Evolutionary conservation across 2,329 filamentous ascomycete genomes (phyloP), one percentile per base, ranked within the genome.

Genomic region (Fusarium oxysporum): DNA sequence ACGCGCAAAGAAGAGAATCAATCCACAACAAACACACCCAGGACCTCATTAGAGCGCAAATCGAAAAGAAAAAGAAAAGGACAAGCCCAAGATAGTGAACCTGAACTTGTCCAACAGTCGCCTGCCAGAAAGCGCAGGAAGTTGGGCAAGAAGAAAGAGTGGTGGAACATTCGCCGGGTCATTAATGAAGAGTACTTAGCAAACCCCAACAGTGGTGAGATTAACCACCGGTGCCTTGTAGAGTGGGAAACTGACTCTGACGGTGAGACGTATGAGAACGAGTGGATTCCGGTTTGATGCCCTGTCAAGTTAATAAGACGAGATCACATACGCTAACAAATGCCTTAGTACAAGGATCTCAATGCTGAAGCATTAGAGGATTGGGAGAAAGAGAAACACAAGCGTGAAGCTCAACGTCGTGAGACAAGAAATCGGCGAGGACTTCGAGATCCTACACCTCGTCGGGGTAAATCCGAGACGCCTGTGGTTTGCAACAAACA

Each of bases 181-280:
- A 57, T 84, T 51, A 76, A 80, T 51, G 82, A 85, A 73, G 78
- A 64, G 40, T 56, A 14, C 21, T 19, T 28, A 19, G 9, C 30
- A 41, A 8, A 53, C 25, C 17, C n/a, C 17, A 14, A 33, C 16
- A 56, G 70, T 41, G 73, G 73, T 41, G 35, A 68, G 10, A 77
- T 76, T 33, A 65, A 66, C 40, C 69, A 77, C 19, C 72, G 82
- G 62, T 85, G 83, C 48, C 68, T 83, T 23, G 80, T 85, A 19
- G 80, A 83, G 62, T 85, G 83, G 82, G 81, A 81, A 58, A 77
- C 80, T 66, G 73, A 81, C 56, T 58, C 65, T 8, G 82, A 81
- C 6, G 81, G 82, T 37, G 68, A 83, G 62, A 32, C 61, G 19
- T 83, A 81, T 65, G 33, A 65, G 33, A 78, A 81, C 32, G 78